Percentiles rank a stretch among this genome's conserved stretches.
phyloP scores from a whole-genome alignment of 2,329 filamentous ascomycete species.

The Neophaeococcomyces mojaviensis region DNA sequence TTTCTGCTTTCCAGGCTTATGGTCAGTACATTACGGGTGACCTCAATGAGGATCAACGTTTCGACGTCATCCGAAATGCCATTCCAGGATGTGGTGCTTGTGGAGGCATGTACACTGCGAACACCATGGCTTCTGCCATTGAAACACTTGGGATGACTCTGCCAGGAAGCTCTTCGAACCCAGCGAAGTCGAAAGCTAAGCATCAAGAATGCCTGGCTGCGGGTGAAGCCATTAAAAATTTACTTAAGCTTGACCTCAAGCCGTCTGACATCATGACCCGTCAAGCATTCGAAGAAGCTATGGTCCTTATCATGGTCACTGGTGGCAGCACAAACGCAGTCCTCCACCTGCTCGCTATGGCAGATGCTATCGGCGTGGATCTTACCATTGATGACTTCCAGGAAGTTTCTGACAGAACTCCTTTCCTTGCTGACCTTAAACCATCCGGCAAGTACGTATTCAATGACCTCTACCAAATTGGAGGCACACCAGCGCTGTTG shows the following conservation, averaged over 20 bases:
- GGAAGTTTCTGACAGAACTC: constrained; percentile 67
- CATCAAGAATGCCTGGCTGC: constrained; percentile 63
- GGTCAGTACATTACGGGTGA: constrained; percentile 88
- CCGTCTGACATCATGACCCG: constrained; percentile 73
- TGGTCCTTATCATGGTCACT: constrained; percentile 74
- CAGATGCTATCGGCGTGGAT: constrained; percentile 71
- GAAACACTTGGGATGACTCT: constrained; percentile 70
- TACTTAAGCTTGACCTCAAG: constrained; percentile 68
- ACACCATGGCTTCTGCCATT: constrained; percentile 68
- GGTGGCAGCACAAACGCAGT: constrained; percentile 82
- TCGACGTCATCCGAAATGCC: constrained; percentile 88
- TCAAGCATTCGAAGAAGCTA: constrained; percentile 75
- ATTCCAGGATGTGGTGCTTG: constrained; percentile 79
- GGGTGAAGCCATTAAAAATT: constrained; percentile 65
- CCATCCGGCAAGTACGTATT: constrained; percentile 62
- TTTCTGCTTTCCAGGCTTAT: constrained; percentile 96
- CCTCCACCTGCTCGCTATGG: constrained; percentile 75
- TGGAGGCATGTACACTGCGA: constrained; percentile 77
- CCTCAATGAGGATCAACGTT: constrained; percentile 83
- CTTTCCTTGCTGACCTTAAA: constrained; percentile 75
- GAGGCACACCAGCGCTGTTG: constrained; percentile 51
- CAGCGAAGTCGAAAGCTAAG: constrained; percentile 67
- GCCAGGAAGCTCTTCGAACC: constrained; percentile 73
- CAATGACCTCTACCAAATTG: constrained; percentile 50
- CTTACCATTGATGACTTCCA: constrained; percentile 84